Base-by-base conservation (phyloP, 495 filamentous ascomycete species). In the Articulospora tetracladia region DNA sequence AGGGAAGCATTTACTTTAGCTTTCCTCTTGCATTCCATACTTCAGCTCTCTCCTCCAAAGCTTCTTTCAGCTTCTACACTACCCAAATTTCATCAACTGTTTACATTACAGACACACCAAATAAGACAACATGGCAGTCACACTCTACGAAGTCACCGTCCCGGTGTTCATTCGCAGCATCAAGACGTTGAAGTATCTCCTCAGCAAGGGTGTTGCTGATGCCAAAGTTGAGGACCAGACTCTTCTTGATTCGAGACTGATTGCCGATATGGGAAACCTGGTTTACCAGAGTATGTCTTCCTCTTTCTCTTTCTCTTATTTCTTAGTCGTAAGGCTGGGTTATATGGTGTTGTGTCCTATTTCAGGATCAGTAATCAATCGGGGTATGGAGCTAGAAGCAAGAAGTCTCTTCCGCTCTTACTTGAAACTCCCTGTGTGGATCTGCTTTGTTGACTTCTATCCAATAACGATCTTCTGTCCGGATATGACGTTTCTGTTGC, bases 211-310 rank as follows among this genome's bases (percentile, higher is more conserved):
- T 26, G 34, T 26, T 23, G 22, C n/a, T 1, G 36, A 61, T 28
- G 26, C 46, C 11, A 53, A 57, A 3, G 46, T 61, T n/a, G 46
- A 48, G 0, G 56, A 57, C 10, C 20, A 48, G 3, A 19, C 11
- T 1, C 44, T 69, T 25, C 4, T 58, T 26, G 54, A 66, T 11
- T 13, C 53, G 23, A 55, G 61, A 12, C 58, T 73, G 41, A 64
- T 67, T 54, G 65, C 55, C 0, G 75, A 77, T 70, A 79, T 79
- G 78, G 59, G 68, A 25, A 61, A 70, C 6, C 58, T 80, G 15
- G 27, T 69, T 36, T 80, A 69, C 67, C 78, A 80, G 61, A 66
- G 58, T 61, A 41, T 11, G 48, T 53, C 32, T 28, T 23, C 27
- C n/a, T n/a, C n/a, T n/a, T n/a, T n/a, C n/a, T 17, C n/a, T n/a